Percentiles rank a stretch among this genome's conserved stretches.
These are phyloP conservation scores for Kurtzmaniella quercitrusa DNA, from an alignment of 1,139 yeast species.

Conservation along the genomic window DNA sequence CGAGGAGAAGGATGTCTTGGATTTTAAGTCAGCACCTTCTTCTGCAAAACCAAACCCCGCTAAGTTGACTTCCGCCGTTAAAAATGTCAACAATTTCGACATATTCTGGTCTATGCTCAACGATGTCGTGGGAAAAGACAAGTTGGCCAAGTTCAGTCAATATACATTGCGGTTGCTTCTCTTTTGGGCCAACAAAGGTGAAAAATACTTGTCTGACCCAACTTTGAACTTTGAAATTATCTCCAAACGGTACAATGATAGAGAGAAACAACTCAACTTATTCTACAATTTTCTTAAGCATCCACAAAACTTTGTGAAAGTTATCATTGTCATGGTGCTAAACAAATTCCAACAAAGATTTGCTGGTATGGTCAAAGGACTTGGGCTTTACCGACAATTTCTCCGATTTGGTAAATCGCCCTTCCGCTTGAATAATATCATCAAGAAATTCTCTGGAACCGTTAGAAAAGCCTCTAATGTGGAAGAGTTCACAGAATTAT, in stretches of 20 bases:
- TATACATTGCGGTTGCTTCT: conserved; percentile 53
- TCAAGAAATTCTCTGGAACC: conserved; percentile 15
- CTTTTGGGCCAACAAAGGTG: conserved; percentile 43
- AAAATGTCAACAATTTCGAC: conserved; percentile 23
- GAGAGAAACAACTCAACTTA: conserved; percentile 31
- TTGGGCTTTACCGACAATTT: conserved; percentile 63
- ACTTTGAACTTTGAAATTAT: conserved; percentile 27
- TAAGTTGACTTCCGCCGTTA: conserved; percentile 11
- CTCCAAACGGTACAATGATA: conserved; percentile 29
- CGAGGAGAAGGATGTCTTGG: conserved; percentile 1
- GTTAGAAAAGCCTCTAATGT: background rate
- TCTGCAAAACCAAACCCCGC: background rate
- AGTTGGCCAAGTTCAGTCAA: conserved; percentile 61
- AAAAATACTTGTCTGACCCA: conserved; percentile 33
- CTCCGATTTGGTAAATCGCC: conserved; percentile 73
- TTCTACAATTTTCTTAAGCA: conserved; percentile 35
- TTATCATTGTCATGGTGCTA: conserved; percentile 29
- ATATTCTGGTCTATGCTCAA: conserved; percentile 50
- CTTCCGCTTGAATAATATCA: conserved; percentile 34
- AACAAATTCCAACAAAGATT: conserved; percentile 34
- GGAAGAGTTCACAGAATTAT: conserved; percentile 12
- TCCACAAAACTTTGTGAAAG: conserved; percentile 39
- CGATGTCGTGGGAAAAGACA: conserved; percentile 64
- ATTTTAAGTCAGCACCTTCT: background rate
- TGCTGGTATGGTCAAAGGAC: conserved; percentile 45